These are phyloP conservation scores for Amoebophrya sp. DNA, from an alignment of 169 alveolate species.

Conservation along the genomic window DNA sequence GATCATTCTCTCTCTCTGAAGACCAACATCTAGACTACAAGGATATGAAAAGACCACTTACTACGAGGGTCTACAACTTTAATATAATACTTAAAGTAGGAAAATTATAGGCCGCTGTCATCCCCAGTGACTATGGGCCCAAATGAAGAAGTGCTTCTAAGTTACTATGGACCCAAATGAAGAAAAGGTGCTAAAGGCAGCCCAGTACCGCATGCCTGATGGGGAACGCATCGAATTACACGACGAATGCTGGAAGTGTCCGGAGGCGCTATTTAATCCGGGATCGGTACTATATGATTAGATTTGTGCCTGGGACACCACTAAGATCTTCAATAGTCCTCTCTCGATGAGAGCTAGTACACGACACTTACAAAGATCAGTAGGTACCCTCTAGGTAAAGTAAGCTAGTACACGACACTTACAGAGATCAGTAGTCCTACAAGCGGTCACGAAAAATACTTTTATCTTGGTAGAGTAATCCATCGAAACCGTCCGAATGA, in stretches of 20 bases:
- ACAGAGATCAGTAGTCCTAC: not conserved
- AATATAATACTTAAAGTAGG: no score
- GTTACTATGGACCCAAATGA: not conserved
- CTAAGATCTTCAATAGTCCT: not conserved
- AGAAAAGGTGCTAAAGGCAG: not conserved
- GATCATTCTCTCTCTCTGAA: no score
- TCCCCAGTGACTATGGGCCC: no score
- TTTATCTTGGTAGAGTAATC: no score
- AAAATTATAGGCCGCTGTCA: no score
- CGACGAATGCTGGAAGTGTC: conserved; percentile 45
- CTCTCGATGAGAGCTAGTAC: conserved; percentile 13
- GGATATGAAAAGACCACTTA: no score
- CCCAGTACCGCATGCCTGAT: not conserved
- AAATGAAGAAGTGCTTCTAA: no score
- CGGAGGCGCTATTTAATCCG: conserved; percentile 46
- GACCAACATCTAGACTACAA: no score
- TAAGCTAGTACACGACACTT: not conserved
- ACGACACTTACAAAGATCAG: conserved; percentile 37
- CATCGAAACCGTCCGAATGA: not conserved
- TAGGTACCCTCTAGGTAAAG: not conserved
- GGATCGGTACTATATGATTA: conserved; percentile 18
- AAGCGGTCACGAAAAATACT: not conserved
- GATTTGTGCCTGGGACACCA: not conserved
- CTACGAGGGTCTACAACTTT: no score
- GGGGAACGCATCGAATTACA: not conserved